phyloP scores from a whole-genome alignment of 441 rosid genomes.

The Gossypium schwendimanii region DNA sequence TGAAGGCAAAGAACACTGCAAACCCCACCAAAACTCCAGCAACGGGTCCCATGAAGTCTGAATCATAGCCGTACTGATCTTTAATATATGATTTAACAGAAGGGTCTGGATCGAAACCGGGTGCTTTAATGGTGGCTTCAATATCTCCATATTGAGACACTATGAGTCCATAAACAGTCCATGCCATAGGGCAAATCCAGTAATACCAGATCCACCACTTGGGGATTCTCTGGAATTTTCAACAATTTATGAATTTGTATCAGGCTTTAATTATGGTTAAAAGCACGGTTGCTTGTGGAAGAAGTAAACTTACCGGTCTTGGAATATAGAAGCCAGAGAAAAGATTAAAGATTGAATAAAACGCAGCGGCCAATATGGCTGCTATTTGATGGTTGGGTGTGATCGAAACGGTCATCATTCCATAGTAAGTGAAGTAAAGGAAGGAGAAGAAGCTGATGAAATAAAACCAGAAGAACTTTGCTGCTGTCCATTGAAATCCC shows the following conservation, averaged over 20 bases:
- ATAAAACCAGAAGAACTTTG: constrained; percentile 84
- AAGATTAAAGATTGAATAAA: constrained; percentile 5
- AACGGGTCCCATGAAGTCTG: constrained; percentile 68
- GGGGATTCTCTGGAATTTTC: constrained; percentile 57
- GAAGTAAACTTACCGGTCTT: neutral
- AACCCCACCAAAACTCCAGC: constrained; percentile 67
- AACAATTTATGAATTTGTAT: neutral
- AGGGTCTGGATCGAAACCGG: constrained; percentile 31
- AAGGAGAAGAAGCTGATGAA: constrained; percentile 68
- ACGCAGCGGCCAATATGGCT: constrained; percentile 42
- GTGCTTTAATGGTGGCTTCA: constrained; percentile 29
- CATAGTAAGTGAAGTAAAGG: constrained; percentile 91
- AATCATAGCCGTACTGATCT: constrained; percentile 46
- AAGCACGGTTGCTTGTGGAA: neutral
- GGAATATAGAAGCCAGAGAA: constrained; percentile 1
- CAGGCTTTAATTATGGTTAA: neutral
- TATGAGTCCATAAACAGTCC: constrained; percentile 86
- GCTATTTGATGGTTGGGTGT: constrained; percentile 92
- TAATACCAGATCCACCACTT: constrained; percentile 94
- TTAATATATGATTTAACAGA: constrained; percentile 37
- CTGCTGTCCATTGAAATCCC: constrained; percentile 66
- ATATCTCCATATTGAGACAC: constrained; percentile 73
- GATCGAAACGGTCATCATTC: constrained; percentile 87
- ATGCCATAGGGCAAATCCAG: constrained; percentile 83
- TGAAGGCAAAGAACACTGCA: constrained; percentile 54